Conservation (phyloP, 129 eudicot genomes). For the Lonicera japonica region DNA sequence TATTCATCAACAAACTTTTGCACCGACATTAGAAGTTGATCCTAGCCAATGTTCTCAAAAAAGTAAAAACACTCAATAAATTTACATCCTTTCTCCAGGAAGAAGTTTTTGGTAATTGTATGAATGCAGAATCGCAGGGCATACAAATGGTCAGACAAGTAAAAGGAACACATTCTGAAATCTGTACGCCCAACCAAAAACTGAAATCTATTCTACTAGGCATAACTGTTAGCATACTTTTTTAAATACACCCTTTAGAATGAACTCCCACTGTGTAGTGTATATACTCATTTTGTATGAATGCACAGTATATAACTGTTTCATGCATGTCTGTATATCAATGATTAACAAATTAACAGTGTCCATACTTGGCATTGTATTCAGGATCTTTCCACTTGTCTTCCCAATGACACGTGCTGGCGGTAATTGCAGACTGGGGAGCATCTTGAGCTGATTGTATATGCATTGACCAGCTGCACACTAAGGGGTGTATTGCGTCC, state of each 20-base stretch:
- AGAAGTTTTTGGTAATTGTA: too few species aligned
- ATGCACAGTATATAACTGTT: background rate
- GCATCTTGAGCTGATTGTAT: slow-evolving; percentile 57
- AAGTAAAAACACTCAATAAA: too few species aligned
- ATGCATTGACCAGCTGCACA: slow-evolving; percentile 80
- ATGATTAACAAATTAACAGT: background rate
- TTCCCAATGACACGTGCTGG: slow-evolving; percentile 40
- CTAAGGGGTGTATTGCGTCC: slow-evolving; percentile 27
- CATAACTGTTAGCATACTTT: background rate
- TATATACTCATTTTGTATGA: background rate
- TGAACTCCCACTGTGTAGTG: background rate
- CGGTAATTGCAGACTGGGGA: slow-evolving; percentile 50
- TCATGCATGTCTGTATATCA: background rate
- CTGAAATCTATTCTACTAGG: too few species aligned
- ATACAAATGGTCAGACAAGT: too few species aligned
- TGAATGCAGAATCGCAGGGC: too few species aligned
- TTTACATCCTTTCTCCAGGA: too few species aligned
- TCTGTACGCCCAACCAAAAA: too few species aligned
- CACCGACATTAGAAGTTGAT: too few species aligned
- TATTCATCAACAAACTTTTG: too few species aligned
- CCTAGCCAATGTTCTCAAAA: too few species aligned
- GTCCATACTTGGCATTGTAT: slow-evolving; percentile 50
- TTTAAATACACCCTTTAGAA: background rate
- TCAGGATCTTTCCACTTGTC: slow-evolving; percentile 38
- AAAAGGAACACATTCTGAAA: too few species aligned